Evolutionary conservation across 2,329 filamentous ascomycete species (phyloP).

Genomic region (Colletotrichum ledebouriae): DNA sequence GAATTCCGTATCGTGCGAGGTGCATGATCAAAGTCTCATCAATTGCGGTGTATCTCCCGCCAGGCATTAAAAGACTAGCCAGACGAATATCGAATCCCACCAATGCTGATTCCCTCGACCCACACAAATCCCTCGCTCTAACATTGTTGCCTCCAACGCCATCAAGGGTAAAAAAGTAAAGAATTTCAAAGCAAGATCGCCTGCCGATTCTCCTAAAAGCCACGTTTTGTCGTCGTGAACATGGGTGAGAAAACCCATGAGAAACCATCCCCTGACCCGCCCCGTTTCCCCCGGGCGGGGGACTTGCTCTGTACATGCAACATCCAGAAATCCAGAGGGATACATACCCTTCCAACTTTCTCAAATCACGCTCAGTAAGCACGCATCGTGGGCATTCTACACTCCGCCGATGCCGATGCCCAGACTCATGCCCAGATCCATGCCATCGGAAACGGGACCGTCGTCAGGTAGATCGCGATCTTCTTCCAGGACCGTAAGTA

Average conservation of each 20-base stretch:
- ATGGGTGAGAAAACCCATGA: background rate
- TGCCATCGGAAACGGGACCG: slow-evolving; percentile 47
- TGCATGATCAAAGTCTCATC: background rate
- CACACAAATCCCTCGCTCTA: background rate
- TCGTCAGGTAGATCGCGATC: slow-evolving; percentile 63
- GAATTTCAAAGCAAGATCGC: background rate
- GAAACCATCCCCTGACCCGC: background rate
- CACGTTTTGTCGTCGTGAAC: slow-evolving; percentile 13
- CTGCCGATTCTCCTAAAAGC: background rate
- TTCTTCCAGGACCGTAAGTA: slow-evolving; percentile 75
- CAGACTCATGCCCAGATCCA: slow-evolving; percentile 45
- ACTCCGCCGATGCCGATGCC: slow-evolving; percentile 38
- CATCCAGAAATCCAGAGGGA: slow-evolving; percentile 3
- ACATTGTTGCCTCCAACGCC: slow-evolving; percentile 11
- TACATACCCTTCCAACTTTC: background rate
- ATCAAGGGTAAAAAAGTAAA: background rate
- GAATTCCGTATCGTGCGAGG: too few species aligned
- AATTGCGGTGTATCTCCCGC: background rate
- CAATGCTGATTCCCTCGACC: slow-evolving; percentile 2
- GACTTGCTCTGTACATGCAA: slow-evolving; percentile 24
- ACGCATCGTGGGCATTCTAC: slow-evolving; percentile 1
- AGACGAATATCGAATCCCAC: slow-evolving; percentile 15
- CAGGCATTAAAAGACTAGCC: slow-evolving; percentile 22
- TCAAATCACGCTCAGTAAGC: too few species aligned
- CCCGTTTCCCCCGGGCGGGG: too few species aligned